Conservation (phyloP, 2,329 filamentous ascomycete species). For the Coniochaeta sp. region DNA sequence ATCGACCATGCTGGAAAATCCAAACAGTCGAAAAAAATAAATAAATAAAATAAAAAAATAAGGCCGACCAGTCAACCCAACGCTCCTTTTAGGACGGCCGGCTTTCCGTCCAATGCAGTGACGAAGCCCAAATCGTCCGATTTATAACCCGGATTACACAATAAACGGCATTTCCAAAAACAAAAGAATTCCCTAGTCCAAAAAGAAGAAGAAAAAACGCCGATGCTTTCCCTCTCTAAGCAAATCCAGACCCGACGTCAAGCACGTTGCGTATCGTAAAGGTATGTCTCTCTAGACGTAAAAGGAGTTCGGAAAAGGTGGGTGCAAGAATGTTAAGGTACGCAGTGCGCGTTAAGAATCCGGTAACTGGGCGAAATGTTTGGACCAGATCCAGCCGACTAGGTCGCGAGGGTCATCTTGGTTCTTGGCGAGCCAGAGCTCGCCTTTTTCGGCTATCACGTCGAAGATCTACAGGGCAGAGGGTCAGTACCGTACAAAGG, state of each 20-base stretch:
- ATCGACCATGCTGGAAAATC: neutral
- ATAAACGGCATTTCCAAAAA: neutral
- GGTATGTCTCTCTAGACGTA: neutral
- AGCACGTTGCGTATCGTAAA: neutral
- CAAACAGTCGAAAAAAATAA: neutral
- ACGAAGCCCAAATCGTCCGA: neutral
- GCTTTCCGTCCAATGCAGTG: neutral
- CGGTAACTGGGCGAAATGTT: conserved; percentile 76
- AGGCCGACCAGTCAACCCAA: neutral
- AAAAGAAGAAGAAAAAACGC: neutral
- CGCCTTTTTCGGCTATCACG: conserved; percentile 92
- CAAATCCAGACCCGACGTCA: neutral
- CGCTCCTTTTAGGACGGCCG: neutral
- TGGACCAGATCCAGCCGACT: conserved; percentile 98
- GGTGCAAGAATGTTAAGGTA: neutral
- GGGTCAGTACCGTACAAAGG: neutral
- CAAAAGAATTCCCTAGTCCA: neutral
- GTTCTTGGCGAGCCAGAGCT: conserved; percentile 95
- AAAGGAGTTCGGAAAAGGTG: neutral
- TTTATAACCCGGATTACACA: neutral
- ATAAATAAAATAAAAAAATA: neutral
- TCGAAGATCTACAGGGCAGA: conserved; percentile 60
- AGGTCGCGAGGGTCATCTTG: conserved; percentile 77
- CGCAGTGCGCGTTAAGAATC: conserved; percentile 27
- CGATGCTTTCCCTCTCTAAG: neutral